phyloP scores from a whole-genome alignment of 2,329 filamentous ascomycete species.

The Coniochaeta prunicola region DNA sequence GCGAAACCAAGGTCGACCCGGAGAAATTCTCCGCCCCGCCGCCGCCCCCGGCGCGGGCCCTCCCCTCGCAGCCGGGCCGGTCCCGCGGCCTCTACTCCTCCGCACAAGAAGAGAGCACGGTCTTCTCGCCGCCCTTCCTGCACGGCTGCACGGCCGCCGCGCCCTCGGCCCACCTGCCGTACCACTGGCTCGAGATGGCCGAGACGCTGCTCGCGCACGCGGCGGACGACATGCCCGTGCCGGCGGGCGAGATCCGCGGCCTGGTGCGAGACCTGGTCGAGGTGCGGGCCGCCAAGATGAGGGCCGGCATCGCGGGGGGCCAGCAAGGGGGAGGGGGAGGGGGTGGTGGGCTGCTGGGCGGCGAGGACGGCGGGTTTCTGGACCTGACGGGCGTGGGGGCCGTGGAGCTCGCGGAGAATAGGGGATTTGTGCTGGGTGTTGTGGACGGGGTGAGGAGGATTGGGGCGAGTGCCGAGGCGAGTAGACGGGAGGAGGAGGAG shows the following conservation, averaged over 20 bases:
- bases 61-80: conserved; percentile 38
- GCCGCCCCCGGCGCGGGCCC: conserved; percentile 49
- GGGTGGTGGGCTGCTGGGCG: conserved; percentile 61
- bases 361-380: conserved; percentile 64
- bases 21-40: conserved; percentile 73
- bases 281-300: conserved; percentile 82
- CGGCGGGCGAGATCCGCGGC: conserved; percentile 66
- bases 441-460: conserved; percentile 84
- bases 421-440: conserved; percentile 76
- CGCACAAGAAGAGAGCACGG: conserved; percentile 11
- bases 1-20: conserved; percentile 68
- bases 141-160: conserved; percentile 65
- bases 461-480: conserved; percentile 71
- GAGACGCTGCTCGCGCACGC: conserved; percentile 83
- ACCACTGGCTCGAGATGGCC: conserved; percentile 90
- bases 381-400: conserved; percentile 70
- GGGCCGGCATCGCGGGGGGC: conserved; percentile 57
- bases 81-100: conserved; percentile 23
- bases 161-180: conserved; percentile 67
- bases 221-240: conserved; percentile 65
- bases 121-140: conserved; percentile 68
- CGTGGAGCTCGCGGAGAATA: conserved; percentile 85
- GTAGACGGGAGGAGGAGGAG: conserved; percentile 67
- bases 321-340: too few relatives aligned
- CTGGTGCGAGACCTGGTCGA: conserved; percentile 77